Conservation (phyloP, 805 yeast species). For the Yarrowia hollandica region DNA sequence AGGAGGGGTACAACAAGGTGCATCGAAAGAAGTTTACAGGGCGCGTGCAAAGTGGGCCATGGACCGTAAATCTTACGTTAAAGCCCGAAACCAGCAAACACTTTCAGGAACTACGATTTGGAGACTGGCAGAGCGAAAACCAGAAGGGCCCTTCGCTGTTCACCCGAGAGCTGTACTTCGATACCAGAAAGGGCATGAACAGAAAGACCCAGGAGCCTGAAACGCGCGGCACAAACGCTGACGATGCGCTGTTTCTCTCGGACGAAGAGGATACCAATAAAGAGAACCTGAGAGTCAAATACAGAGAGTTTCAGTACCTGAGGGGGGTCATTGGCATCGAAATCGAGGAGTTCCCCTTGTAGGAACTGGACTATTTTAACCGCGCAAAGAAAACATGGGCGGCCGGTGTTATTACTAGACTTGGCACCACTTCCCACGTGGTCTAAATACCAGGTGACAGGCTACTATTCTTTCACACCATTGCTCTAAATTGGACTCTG, state of each 20-base stretch:
- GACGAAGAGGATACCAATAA: slow-evolving; percentile 8
- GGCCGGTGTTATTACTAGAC: no score
- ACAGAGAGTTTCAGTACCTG: neutral
- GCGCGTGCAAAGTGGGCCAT: neutral
- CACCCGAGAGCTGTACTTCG: slow-evolving; percentile 15
- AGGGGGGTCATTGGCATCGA: neutral
- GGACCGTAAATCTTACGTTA: neutral
- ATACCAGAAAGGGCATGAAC: slow-evolving; percentile 11
- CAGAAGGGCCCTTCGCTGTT: slow-evolving; percentile 7
- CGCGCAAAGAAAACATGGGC: no score
- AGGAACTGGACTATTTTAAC: no score
- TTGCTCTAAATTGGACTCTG: no score
- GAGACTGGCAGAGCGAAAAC: neutral
- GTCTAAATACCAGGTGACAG: no score
- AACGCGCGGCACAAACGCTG: no score
- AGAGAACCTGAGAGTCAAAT: slow-evolving; percentile 18
- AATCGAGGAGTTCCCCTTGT: neutral
- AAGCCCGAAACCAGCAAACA: slow-evolving; percentile 7
- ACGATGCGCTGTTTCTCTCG: neutral
- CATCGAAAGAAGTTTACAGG: neutral
- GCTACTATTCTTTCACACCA: no score
- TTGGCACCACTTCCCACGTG: no score
- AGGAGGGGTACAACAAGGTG: slow-evolving; percentile 16
- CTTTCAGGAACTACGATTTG: slow-evolving; percentile 14
- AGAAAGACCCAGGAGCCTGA: no score